phyloP scores from a whole-genome alignment of 2,329 filamentous ascomycete genomes.

The Stagonosporopsis cucurbitacearum region DNA sequence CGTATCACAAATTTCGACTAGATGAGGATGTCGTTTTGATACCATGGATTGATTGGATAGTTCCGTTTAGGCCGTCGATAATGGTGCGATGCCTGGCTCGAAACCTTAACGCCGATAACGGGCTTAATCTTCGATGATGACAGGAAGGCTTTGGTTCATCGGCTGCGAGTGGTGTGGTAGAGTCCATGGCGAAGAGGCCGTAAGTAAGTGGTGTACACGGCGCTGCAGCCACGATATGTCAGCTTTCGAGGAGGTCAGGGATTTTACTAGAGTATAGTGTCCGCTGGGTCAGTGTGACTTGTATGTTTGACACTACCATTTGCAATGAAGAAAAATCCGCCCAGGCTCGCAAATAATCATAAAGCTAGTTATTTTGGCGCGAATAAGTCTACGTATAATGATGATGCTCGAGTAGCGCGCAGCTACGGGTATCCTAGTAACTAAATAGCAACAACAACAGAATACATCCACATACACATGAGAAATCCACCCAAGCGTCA shows the following conservation, averaged over 20 bases:
- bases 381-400: not conserved
- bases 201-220: not conserved
- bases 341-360: not conserved
- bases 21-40: not conserved
- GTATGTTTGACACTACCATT: not conserved
- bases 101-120: not conserved
- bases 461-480: not conserved
- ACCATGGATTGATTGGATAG: not conserved
- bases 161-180: not conserved
- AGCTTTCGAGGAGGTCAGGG: too few species aligned
- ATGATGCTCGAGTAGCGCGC: constrained; percentile 1
- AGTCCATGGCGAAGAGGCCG: not conserved
- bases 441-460: not conserved
- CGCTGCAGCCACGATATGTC: too few species aligned
- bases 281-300: too few species aligned
- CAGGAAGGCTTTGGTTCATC: not conserved
- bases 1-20: not conserved
- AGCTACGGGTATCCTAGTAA: constrained; percentile 16
- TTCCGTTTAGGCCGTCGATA: too few species aligned
- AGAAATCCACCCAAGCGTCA: not conserved
- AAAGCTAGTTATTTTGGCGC: not conserved
- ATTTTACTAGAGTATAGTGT: too few species aligned
- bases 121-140: not conserved
- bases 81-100: not conserved
- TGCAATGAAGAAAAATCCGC: not conserved